phyloP scores from a whole-genome alignment of 345 rosid species.

The Pelargonium nanum region DNA sequence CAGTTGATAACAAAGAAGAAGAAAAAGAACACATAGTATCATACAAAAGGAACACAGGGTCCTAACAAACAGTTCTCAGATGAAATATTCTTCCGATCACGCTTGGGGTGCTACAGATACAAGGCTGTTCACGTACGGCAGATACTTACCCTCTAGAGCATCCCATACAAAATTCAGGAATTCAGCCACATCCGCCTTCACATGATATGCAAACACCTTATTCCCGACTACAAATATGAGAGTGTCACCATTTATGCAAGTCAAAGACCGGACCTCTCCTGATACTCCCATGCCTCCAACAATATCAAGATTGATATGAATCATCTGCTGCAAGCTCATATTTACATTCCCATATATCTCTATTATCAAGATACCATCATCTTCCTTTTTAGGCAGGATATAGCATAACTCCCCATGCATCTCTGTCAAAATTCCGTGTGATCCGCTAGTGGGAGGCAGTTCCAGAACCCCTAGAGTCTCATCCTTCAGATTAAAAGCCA shows the following conservation, averaged over 20 bases:
- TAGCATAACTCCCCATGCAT: constrained; percentile 23
- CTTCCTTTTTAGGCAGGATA: constrained; percentile 13
- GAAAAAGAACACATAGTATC: too few relatives aligned
- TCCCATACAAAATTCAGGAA: neutral
- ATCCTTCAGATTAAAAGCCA: constrained; percentile 17
- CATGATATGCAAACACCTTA: constrained; percentile 15
- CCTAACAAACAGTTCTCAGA: too few relatives aligned
- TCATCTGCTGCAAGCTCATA: constrained; percentile 16
- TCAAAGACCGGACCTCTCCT: constrained; percentile 10
- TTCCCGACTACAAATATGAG: constrained; percentile 10
- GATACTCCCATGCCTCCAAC: neutral
- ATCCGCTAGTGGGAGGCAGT: constrained; percentile 13
- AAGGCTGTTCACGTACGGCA: constrained; percentile 28
- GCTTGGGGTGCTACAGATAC: neutral
- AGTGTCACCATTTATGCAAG: constrained; percentile 16
- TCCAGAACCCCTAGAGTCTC: constrained; percentile 18
- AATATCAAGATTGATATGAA: constrained; percentile 6
- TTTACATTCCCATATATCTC: constrained; percentile 18
- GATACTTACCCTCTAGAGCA: constrained; percentile 7
- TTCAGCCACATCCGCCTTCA: constrained; percentile 2
- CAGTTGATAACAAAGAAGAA: too few relatives aligned
- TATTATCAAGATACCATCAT: neutral
- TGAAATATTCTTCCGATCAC: too few relatives aligned
- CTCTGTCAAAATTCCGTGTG: constrained; percentile 16
- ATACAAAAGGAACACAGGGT: too few relatives aligned